Evolutionary conservation across 2,329 filamentous ascomycete species (phyloP), one percentile per base, ranked within the genome.

Genomic region (Botrytis cinerea): DNA sequence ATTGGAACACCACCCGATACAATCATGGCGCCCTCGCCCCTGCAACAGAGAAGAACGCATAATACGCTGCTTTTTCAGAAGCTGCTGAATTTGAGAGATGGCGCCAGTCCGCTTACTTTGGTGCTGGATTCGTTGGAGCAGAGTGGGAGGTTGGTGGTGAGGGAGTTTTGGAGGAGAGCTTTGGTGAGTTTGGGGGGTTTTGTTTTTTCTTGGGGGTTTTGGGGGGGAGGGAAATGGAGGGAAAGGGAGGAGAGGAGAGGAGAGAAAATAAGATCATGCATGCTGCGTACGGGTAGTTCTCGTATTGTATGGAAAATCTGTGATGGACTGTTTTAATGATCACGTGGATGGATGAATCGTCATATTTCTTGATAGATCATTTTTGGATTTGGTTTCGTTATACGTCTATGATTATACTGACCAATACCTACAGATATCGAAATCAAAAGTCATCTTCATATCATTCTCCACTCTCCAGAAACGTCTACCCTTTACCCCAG

Each of bases 81-180:
- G 80, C 85, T 97, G 2, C 86, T 97, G 76, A 93, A 91, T 80
- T 85, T 93, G 73, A 88, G 93, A 75, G 92, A 96, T 82, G 90
- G 89, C 73, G 90, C 92, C 22, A 97, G 94, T 67, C 95, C 95
- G 4, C 90, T 98, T 79, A 98, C 95, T 0, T 85, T 98, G 40
- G 83, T 98, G 4, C 86, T 97, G 73, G 95, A 98, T 82, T 93
- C 87, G 48, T 85, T 98, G 45, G 94, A 97, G 83, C 94, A 97
- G 83, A 90, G 91, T 40, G 93, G 90, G 10, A 86, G 85, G 45
- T 90, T 91, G 0, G 83, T 97, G 6, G 76, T 95, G 2, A 83
- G 85, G 28, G 94, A 97, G 82, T 93, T 95, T 82, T 88, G 93
- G 71, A 85, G 86, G 64, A 88, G 95, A 78, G 93, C 92, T 72